These are phyloP conservation scores for Linnemannia schmuckeri DNA, from an alignment of 192 early-diverging fungal genomes.

Conservation along the genomic window DNA sequence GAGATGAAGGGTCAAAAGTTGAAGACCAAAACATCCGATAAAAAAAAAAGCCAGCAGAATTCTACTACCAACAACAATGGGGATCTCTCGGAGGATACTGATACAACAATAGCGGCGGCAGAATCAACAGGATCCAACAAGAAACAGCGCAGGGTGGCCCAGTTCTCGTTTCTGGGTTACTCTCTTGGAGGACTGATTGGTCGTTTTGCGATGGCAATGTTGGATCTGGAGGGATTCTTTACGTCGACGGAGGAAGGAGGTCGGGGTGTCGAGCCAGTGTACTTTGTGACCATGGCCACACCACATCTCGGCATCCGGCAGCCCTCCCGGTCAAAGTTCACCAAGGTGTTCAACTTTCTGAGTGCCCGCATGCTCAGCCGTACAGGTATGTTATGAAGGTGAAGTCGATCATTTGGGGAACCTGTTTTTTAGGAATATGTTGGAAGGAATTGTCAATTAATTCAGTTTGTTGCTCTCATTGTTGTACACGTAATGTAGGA, in stretches of 20 bases:
- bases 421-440: neutral
- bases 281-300: conserved; percentile 71
- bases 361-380: conserved; percentile 60
- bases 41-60: neutral
- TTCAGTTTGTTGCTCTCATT: neutral
- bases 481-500: conserved; percentile 1
- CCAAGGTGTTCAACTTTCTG: conserved; percentile 57
- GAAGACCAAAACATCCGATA: conserved; percentile 6
- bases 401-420: neutral
- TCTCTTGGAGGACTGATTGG: conserved; percentile 70
- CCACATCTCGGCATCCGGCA: conserved; percentile 67
- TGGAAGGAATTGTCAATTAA: neutral
- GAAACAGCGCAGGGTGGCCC: conserved; percentile 10
- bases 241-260: conserved; percentile 32
- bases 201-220: conserved; percentile 64
- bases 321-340: conserved; percentile 26
- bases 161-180: conserved; percentile 65
- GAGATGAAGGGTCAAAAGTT: conserved; percentile 53
- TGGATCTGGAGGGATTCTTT: conserved; percentile 65
- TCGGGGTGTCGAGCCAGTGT: conserved; percentile 54
- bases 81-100: neutral
- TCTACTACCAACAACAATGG: neutral
- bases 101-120: neutral
- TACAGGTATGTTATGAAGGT: conserved; percentile 51
- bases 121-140: neutral